Evolutionary conservation across 345 rosid genomes (phyloP).

Genomic region (Sisymbrium irio): DNA sequence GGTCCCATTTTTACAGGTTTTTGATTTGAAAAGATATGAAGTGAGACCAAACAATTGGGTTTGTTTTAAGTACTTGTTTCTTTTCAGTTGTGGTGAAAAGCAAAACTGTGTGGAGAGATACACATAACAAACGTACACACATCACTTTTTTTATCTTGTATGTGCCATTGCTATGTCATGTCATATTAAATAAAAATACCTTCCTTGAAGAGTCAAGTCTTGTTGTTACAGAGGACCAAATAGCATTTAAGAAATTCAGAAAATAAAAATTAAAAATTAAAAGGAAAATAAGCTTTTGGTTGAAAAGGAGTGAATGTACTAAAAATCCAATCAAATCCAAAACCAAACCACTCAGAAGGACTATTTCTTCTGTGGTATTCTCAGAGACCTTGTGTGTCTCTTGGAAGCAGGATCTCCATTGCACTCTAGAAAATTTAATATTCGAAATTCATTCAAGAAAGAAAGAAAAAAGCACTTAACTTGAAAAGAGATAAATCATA

Average conservation of each 20-base stretch:
- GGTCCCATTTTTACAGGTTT: neutral
- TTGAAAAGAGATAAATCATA: neutral
- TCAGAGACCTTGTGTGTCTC: neutral
- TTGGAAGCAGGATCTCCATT: neutral
- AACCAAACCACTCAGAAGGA: conserved; percentile 9
- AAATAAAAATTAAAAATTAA: neutral
- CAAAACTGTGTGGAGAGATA: conserved; percentile 21
- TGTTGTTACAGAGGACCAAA: conserved; percentile 30
- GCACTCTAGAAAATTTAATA: neutral
- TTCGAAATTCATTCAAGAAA: neutral
- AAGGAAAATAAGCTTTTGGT: neutral
- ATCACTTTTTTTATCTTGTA: conserved; percentile 27
- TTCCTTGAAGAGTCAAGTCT: conserved; percentile 36
- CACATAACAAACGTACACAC: conserved; percentile 18
- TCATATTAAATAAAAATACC: conserved; percentile 32
- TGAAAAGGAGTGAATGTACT: conserved; percentile 13
- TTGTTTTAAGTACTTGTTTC: conserved; percentile 26
- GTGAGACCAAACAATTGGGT: conserved; percentile 29
- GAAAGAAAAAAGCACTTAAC: neutral
- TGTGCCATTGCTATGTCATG: conserved; percentile 34
- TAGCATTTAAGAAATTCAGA: conserved; percentile 17
- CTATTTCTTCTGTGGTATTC: neutral
- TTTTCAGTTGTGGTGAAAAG: conserved; percentile 26
- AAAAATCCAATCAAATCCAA: neutral
- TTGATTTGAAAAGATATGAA: conserved; percentile 32